These are phyloP conservation scores for Metschnikowia arizonensis DNA, from an alignment of 805 yeast genomes.

Conservation along the genomic window DNA sequence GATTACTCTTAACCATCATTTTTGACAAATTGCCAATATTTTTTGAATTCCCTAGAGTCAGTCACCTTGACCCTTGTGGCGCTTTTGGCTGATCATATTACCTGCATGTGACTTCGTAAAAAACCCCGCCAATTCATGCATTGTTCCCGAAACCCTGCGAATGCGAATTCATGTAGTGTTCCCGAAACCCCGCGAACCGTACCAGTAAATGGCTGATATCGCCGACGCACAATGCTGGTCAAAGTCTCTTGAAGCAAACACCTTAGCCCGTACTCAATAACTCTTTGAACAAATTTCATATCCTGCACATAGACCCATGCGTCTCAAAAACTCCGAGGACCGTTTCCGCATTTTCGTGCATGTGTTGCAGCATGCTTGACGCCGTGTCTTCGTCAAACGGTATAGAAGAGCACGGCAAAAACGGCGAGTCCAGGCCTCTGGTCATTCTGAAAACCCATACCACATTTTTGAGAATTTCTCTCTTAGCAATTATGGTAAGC, in stretches of 20 bases:
- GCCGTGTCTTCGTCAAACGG: conserved; percentile 3
- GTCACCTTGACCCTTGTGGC: not conserved
- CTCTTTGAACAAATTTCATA: not conserved
- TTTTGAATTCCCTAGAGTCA: too few species aligned
- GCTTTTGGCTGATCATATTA: not conserved
- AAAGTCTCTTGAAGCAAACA: too few species aligned
- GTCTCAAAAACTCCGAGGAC: not conserved
- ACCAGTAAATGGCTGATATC: not conserved
- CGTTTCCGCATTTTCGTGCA: conserved; percentile 2
- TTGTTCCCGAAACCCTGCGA: conserved; percentile 1
- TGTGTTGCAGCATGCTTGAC: conserved; percentile 5
- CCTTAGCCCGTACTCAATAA: too few species aligned
- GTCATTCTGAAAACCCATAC: not conserved
- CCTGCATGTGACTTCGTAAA: conserved; percentile 3
- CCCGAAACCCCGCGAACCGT: conserved; percentile 1
- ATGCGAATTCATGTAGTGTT: conserved; percentile 2
- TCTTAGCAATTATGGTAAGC: too few species aligned
- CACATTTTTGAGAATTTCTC: not conserved
- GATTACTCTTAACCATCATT: too few species aligned
- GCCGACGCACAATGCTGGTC: not conserved
- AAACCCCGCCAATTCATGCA: conserved; percentile 5
- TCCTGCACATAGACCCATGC: not conserved
- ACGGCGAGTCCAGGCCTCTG: not conserved
- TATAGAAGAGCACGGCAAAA: not conserved
- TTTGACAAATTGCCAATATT: too few species aligned